phyloP scores from a whole-genome alignment of 768 basidiomycete species.

The Tulasnella sp. region DNA sequence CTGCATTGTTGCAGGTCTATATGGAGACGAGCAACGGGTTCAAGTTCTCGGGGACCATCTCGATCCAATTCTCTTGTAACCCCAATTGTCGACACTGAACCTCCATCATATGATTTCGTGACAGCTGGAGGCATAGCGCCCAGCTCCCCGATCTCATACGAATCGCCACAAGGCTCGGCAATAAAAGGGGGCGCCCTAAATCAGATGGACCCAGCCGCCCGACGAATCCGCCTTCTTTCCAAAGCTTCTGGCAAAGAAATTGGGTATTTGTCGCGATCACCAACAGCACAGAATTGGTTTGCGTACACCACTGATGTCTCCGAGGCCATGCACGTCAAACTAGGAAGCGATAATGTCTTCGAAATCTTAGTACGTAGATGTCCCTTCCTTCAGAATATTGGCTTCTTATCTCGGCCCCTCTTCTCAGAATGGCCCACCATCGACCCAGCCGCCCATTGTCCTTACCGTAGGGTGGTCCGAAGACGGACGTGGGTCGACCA shows the following conservation, averaged over 20 bases:
- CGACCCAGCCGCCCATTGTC: background rate
- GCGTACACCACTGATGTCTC: background rate
- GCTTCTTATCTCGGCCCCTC: background rate
- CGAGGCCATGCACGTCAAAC: background rate
- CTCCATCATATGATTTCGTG: background rate
- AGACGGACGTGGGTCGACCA: background rate
- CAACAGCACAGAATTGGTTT: background rate
- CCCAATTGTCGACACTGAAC: background rate
- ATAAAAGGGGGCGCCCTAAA: background rate
- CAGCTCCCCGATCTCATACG: background rate
- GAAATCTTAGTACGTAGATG: too few relatives aligned
- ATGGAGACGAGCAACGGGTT: conserved; percentile 5
- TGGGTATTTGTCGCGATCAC: background rate
- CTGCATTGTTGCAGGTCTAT: background rate
- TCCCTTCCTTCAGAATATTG: background rate
- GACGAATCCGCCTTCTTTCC: background rate
- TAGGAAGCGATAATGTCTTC: background rate
- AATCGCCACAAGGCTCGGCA: background rate
- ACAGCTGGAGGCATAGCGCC: background rate
- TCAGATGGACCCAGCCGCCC: background rate
- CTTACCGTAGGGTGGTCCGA: conserved; percentile 1
- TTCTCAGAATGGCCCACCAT: background rate
- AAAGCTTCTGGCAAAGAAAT: background rate
- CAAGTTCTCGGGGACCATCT: background rate
- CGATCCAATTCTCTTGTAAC: background rate